Evolutionary conservation across 768 basidiomycete genomes (phyloP).

Genomic region (Trametes sanguinea): DNA sequence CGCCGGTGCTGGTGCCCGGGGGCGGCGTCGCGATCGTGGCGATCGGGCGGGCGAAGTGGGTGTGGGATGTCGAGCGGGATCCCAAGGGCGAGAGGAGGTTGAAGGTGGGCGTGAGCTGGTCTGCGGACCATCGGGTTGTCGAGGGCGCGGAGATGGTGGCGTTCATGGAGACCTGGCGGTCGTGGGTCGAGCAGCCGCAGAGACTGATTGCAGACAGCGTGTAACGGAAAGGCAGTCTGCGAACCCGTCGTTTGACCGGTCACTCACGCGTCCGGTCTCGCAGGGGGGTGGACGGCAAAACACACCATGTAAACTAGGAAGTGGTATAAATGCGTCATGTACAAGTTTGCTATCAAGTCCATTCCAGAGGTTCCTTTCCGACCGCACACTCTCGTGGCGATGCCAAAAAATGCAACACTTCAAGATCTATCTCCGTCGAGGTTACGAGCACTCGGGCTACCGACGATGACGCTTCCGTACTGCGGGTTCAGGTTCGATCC

Average conservation of each 20-base stretch:
- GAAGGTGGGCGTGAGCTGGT: constrained; percentile 74
- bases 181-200: constrained; percentile 74
- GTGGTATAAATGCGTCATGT: background rate
- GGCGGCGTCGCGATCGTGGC: constrained; percentile 87
- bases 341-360: constrained; percentile 1
- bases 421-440: too few relatives aligned
- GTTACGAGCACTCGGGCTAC: constrained; percentile 1
- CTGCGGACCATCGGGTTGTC: constrained; percentile 83
- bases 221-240: background rate
- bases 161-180: constrained; percentile 85
- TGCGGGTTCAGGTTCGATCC: constrained; percentile 15
- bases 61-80: constrained; percentile 63
- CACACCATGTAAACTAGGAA: background rate
- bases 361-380: background rate
- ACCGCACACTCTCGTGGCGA: too few relatives aligned
- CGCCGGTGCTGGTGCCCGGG: constrained; percentile 77
- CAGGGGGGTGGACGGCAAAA: background rate
- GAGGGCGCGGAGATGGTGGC: constrained; percentile 90
- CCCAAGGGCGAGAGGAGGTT: constrained; percentile 53
- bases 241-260: too few relatives aligned
- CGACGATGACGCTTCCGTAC: constrained; percentile 10
- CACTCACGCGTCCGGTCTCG: too few relatives aligned
- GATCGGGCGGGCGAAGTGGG: constrained; percentile 76
- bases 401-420: too few relatives aligned
- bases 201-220: constrained; percentile 59